Base-by-base conservation (phyloP, 345 rosid species). In the Cardamine occulta region DNA sequence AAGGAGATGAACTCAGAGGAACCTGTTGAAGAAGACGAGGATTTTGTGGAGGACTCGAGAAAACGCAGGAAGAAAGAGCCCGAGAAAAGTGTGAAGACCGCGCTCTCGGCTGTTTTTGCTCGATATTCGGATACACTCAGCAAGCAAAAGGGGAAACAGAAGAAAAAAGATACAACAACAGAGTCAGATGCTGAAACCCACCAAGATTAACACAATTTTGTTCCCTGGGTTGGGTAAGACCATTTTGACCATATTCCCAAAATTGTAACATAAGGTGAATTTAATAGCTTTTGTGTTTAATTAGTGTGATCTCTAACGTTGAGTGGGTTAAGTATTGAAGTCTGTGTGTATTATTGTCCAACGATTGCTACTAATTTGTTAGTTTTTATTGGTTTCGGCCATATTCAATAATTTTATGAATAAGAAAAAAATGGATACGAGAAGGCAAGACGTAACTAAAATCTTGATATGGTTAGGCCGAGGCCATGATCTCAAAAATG, bases 91-190 rank as follows among this genome's bases (percentile, higher is more conserved):
- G 86, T 92, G 17, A 95, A 87, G 77, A 88, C 90, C 9, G 92
- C 96, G 0, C 86, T 90, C 13, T 84, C 97, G 6, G 82, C 88
- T 66, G 97, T 96, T 28, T 92, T 88, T 77, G 83, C 90, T 1
- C 86, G 88, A 53, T 90, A 87, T 75, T 86, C 86, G 7, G 80
- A 78, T 56, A 87, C 60, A 76, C 78, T 73, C 54, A 62, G 82
- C 59, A 86, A 76, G 78, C 79, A 77, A 6, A 71, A 60, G 0
- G 67, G 47, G 4, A 72, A 72, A 34, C 49, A 72, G 37, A 48
- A 71, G 56, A 68, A 66, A 47, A 49, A 64, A 65, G 56, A 28
- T 19, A 37, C 40, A 57, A 4, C 63, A 28, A 39, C 8, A n/a
- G 67, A 71, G 51, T 35, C 68, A 29, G 56, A 72, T 40, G 28